phyloP scores from a whole-genome alignment of 192 early-diverging fungal species.

The Coemansia sp. region DNA sequence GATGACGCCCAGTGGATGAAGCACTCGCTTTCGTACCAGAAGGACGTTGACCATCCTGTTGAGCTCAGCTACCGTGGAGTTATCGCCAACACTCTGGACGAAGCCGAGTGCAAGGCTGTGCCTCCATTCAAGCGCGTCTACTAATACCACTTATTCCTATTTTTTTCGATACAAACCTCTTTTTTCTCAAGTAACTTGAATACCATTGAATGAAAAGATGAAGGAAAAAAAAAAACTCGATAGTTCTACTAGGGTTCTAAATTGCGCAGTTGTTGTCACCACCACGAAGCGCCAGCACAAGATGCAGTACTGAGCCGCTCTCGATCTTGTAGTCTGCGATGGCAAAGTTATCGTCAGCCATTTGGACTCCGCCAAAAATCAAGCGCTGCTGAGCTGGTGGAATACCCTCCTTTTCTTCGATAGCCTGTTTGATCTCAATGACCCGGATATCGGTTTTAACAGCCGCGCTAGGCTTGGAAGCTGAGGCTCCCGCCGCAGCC shows the following conservation, averaged over 20 bases:
- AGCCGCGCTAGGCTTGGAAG: not conserved
- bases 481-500: too few species aligned
- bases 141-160: too few species aligned
- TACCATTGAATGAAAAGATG: too few species aligned
- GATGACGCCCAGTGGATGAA: slow-evolving; percentile 98
- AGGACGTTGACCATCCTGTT: slow-evolving; percentile 75
- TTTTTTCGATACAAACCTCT: too few species aligned
- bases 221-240: too few species aligned
- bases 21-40: slow-evolving; percentile 95
- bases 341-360: slow-evolving; percentile 77
- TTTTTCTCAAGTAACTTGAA: too few species aligned
- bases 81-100: slow-evolving; percentile 60
- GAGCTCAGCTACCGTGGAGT: slow-evolving; percentile 86
- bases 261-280: slow-evolving; percentile 47
- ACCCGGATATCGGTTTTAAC: slow-evolving; percentile 47
- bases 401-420: slow-evolving; percentile 98
- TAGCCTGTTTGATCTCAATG: slow-evolving; percentile 76
- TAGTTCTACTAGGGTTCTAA: not conserved
- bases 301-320: slow-evolving; percentile 84
- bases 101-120: too few species aligned
- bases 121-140: too few species aligned
- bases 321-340: slow-evolving; percentile 69
- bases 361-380: slow-evolving; percentile 94
- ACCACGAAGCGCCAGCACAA: slow-evolving; percentile 95
- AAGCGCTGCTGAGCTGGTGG: slow-evolving; percentile 94